phyloP scores from a whole-genome alignment of 2,329 filamentous ascomycete genomes.

The Neoscytalidium dimidiatum region DNA sequence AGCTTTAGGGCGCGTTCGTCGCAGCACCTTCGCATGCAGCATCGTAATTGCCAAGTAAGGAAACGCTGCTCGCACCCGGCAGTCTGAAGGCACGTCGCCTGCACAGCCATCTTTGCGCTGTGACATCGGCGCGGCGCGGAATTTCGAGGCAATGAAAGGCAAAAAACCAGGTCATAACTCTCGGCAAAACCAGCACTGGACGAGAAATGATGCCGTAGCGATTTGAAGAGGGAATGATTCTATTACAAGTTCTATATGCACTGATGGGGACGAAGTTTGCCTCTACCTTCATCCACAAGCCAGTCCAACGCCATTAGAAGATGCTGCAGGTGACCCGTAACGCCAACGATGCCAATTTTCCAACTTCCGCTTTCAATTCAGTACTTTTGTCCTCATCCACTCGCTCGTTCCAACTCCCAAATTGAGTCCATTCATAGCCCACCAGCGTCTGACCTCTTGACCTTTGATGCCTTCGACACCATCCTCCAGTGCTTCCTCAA shows the following conservation, averaged over 20 bases:
- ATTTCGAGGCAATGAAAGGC: too few species aligned
- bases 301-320: background rate
- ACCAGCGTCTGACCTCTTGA: slow-evolving; percentile 78
- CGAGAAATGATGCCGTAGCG: background rate
- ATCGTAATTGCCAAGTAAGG: too few species aligned
- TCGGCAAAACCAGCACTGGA: background rate
- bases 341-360: background rate
- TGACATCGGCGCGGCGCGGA: too few species aligned
- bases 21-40: too few species aligned
- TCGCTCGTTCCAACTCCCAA: slow-evolving; percentile 80
- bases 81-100: too few species aligned
- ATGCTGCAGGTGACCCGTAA: background rate
- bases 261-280: background rate
- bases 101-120: too few species aligned
- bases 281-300: background rate
- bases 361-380: slow-evolving; percentile 38
- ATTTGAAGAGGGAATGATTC: background rate
- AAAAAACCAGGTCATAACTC: too few species aligned
- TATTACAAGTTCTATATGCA: background rate
- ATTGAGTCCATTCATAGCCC: slow-evolving; percentile 81
- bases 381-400: slow-evolving; percentile 81
- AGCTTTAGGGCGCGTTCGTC: too few species aligned
- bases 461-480: slow-evolving; percentile 70
- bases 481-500: slow-evolving; percentile 92
- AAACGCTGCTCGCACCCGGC: too few species aligned